Evolutionary conservation across 495 filamentous ascomycete genomes (phyloP), one percentile per base, ranked within the genome.

Genomic region (Talaromyces adpressus): DNA sequence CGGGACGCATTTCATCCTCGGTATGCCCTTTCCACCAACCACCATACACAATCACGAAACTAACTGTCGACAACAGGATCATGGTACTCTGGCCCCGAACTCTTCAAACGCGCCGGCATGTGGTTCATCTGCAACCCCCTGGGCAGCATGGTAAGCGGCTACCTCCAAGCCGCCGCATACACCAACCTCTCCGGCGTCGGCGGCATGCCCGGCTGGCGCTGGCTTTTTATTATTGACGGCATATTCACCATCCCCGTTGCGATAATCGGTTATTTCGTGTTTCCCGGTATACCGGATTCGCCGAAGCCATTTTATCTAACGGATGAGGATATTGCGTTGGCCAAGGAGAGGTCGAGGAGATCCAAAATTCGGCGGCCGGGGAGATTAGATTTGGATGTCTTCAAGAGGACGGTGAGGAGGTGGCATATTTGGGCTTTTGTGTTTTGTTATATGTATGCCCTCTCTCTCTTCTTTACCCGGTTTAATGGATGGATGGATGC

Each of bases 351-450:
- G 47, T 57, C 63, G 0, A 30, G 54, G 0, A 65, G 65, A 27
- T 70, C 70, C 1, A 64, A 71, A 8, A 77, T 75, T 29, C 66
- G 69, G 6, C 62, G 72, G 11, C 73, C 73, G 0, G 77, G 76
- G 3, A 79, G 75, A 30, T 57, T 80, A 59, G 62, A 64, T 11
- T 63, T 76, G 0, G 72, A 76, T 62, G 77, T 79, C 7, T 76
- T 82, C 61, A 79, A 71, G 65, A 73, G 78, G 5, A 72, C 72
- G 2, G 60, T 77, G 14, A 68, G 69, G 32, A 63, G 77, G n/a
- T 82, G 78, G 79, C 77, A 79, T 64, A 79, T 81, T 11, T 82
- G 75, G 71, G 67, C 80, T 3, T 82, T 82, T 47, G 70, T 81
- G 6, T 69, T 70, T 18, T 76, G 70, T 30, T 80, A 79, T 41